Base-by-base conservation (phyloP, 345 rosid species). In the Zanthoxylum bungeanum region DNA sequence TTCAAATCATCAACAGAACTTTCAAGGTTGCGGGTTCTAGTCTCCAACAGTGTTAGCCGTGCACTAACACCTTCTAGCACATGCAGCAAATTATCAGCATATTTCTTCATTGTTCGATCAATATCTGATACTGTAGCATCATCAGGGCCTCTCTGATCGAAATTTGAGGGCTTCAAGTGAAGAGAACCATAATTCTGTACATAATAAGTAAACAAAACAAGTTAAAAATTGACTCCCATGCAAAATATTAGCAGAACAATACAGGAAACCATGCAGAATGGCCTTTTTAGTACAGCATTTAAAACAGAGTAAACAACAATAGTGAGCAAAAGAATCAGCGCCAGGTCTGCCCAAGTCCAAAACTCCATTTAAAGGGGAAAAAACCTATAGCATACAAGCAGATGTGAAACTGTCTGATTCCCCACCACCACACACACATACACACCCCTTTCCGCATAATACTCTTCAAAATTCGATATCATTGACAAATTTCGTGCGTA, bases 1-100 rank as follows among this genome's bases (percentile, higher is more conserved):
- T 91, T 93, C 79, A 93, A 84, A 81, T 91, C 97, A 82, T 91
- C 96, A 8, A 93, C 86, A 63, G 94, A 73, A 64, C 71, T 77
- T 87, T 93, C 97, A 2, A 93, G 85, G 76, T 80, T 74, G 14
- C 83, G 83, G 16, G 86, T 86, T 76, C 94, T 87, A 66, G 83
- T 86, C 79, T 93, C 98, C 80, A 93, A 79, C 73, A 90, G 98
- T 1, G 91, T 88, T 21, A 93, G 76, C 12, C 94, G 88, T 21
- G 94, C 88, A 75, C 94, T 84, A 42, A 93, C 86, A 72, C 87
- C 88, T 74, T 91, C 94, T 76, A 91, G 70, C 11, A 70, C 86
- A 77, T 87, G 87, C 66, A 90, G 51, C 88, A 91, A 73, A 72
- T 77, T 83, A 78, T 93, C 97, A 64, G 78, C 63, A 79, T 91